Evolutionary conservation across 768 basidiomycete species (phyloP).

Genomic region (Leucosporidium yakuticum): DNA sequence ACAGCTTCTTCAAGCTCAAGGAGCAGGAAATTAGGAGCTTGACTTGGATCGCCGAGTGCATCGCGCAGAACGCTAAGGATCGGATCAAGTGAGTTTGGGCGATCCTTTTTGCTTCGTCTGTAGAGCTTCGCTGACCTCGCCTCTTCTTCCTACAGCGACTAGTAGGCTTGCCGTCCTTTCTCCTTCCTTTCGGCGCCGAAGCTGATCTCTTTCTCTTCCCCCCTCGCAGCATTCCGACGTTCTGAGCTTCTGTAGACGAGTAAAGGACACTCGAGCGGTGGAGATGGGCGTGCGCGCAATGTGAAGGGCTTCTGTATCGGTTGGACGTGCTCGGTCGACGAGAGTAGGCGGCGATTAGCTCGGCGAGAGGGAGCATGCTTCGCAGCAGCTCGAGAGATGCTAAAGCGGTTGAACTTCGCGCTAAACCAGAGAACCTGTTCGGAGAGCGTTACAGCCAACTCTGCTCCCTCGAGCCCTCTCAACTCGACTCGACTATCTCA

Average conservation of each 20-base stretch:
- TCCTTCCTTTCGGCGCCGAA: neutral
- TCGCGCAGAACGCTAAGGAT: constrained; percentile 82
- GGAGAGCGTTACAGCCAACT: no score
- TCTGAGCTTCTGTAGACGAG: constrained; percentile 9
- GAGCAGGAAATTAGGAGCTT: constrained; percentile 50
- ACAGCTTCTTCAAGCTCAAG: constrained; percentile 63
- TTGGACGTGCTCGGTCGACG: no score
- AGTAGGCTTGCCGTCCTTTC: constrained; percentile 6
- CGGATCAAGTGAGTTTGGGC: constrained; percentile 20
- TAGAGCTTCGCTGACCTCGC: neutral
- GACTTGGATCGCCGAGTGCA: constrained; percentile 64
- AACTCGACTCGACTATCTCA: no score
- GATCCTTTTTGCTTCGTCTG: neutral
- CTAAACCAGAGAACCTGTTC: no score
- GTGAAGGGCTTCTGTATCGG: no score
- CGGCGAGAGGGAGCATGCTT: no score
- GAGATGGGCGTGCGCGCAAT: no score
- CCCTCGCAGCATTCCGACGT: constrained; percentile 21
- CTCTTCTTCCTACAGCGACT: constrained; percentile 6
- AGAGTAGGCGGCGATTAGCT: no score
- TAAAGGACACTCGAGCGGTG: no score
- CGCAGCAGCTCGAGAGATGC: no score
- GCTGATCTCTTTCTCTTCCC: neutral
- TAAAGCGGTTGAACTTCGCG: no score
- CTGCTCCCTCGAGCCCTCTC: no score